phyloP scores from a whole-genome alignment of 2,329 filamentous ascomycete species.

The Penicillium sp. region DNA sequence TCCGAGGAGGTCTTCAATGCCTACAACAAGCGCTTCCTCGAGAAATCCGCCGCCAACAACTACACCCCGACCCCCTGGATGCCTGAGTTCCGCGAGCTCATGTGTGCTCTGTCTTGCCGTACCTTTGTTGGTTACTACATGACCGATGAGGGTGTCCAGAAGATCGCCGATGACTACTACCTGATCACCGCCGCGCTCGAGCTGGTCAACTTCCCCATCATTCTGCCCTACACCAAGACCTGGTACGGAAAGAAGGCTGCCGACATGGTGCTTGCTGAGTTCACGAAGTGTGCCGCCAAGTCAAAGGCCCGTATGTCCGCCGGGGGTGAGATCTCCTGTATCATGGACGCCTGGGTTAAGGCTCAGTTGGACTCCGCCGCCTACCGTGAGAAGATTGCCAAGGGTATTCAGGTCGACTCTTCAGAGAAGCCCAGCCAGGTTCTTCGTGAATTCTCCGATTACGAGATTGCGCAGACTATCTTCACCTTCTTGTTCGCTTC shows the following conservation, averaged over 20 bases:
- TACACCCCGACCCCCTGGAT: slow-evolving; percentile 83
- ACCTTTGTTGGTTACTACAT: slow-evolving; percentile 98
- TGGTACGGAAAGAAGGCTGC: slow-evolving; percentile 97
- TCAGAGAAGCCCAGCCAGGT: slow-evolving; percentile 77
- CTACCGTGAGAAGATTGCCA: slow-evolving; percentile 74
- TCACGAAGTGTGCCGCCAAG: slow-evolving; percentile 87
- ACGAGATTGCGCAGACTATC: slow-evolving; percentile 86
- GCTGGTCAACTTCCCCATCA: slow-evolving; percentile 97
- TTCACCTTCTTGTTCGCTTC: slow-evolving; percentile 98
- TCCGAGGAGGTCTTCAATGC: slow-evolving; percentile 87
- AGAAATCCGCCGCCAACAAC: slow-evolving; percentile 66
- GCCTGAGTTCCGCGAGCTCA: slow-evolving; percentile 86
- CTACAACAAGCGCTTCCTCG: slow-evolving; percentile 76
- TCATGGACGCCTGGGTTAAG: slow-evolving; percentile 93
- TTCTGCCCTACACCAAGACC: slow-evolving; percentile 88
- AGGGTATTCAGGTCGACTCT: slow-evolving; percentile 63
- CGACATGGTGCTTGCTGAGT: slow-evolving; percentile 86
- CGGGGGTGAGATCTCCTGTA: slow-evolving; percentile 81
- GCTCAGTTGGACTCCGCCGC: slow-evolving; percentile 79
- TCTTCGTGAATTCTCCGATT: slow-evolving; percentile 81
- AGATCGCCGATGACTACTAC: slow-evolving; percentile 95
- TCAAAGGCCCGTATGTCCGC: slow-evolving; percentile 87
- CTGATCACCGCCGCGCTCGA: slow-evolving; percentile 92
- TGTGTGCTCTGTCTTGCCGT: slow-evolving; percentile 89
- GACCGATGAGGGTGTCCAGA: slow-evolving; percentile 82